Base-by-base conservation (phyloP, 352 stramenopile species). In the Phytophthora uliginosa region DNA sequence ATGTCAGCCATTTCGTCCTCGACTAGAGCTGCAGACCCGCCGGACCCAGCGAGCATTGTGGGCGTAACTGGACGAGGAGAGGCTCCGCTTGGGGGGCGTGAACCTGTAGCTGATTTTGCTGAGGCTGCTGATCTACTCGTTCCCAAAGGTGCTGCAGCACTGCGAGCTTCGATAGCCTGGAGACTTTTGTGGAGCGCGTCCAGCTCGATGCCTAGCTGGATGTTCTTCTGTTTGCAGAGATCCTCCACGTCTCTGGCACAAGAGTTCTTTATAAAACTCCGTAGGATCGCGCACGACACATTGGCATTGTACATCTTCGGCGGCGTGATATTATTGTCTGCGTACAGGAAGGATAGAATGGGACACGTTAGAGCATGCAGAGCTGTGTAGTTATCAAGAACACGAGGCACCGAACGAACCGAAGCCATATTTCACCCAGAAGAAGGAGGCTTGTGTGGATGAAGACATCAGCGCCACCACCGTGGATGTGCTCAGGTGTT, bases 361-460 rank as follows among this genome's bases (percentile, higher is more conserved):
- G 20, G 22, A 38, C 20, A 18, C 7, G 7, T 47, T 63, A 53
- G 18, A n/a, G 31, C 31, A 31, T 28, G 15, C 8, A 40, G 26
- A 48, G 2, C 36, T 36, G 13, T 55, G 13, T 24, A 22, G 8
- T 18, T 6, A 55, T 7, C 59, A 20, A 9, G 20, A 8, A 4
- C 24, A 12, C 24, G 24, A 59, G 18, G 36, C 18, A 59, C 4
- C 6, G 4, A 65, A 38, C 85, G 38, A 69, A 94, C 88, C 86
- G 52, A 95, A 94, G 68, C 88, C 88, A 84, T 93, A 93, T 73
- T 92, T 93, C 60, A 93, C 81, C 82, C 81, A 93, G 77, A 94
- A 83, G 73, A 95, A 91, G 10, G 76, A 68, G 24, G 72, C 71
- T 42, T 54, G 51, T 40, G 59, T 38, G 20, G 59, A 51, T 45